phyloP scores from a whole-genome alignment of 306 rosid genomes.

The Cajanus cajan region DNA sequence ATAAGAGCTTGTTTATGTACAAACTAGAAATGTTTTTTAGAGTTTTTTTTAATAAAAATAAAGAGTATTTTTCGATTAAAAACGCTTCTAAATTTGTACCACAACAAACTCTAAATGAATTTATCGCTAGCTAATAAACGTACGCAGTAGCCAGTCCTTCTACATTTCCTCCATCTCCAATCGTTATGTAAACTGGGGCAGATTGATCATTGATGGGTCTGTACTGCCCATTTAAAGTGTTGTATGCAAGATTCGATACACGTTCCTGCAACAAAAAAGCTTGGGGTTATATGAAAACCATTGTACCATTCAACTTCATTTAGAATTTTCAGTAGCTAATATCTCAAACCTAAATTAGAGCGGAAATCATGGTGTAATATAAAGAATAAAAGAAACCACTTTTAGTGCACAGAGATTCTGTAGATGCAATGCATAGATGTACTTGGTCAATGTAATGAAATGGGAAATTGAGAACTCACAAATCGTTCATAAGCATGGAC shows the following conservation, averaged over 20 bases:
- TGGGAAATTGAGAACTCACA: slow-evolving; percentile 41
- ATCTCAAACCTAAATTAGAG: too few species aligned
- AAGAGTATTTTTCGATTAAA: too few species aligned
- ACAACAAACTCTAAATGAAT: too few species aligned
- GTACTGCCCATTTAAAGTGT: slow-evolving; percentile 11
- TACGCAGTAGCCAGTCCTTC: slow-evolving; percentile 71
- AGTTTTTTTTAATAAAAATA: too few species aligned
- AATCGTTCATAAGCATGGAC: slow-evolving; percentile 77
- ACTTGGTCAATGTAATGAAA: not conserved
- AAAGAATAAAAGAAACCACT: not conserved
- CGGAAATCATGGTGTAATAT: too few species aligned
- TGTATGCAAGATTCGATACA: slow-evolving; percentile 59
- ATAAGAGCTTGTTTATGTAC: too few species aligned
- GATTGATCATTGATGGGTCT: slow-evolving; percentile 29
- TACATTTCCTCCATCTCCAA: slow-evolving; percentile 87
- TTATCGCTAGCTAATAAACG: slow-evolving; percentile 1
- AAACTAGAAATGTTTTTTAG: too few species aligned
- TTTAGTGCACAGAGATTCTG: not conserved
- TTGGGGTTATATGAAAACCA: not conserved
- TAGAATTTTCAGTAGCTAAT: too few species aligned
- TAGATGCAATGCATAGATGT: not conserved
- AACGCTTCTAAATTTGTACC: too few species aligned
- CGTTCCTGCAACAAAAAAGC: slow-evolving; percentile 52
- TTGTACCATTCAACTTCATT: too few species aligned
- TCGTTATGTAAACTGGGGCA: slow-evolving; percentile 75